Percentiles rank a stretch among this genome's conserved stretches.
Evolutionary conservation across 441 rosid genomes (phyloP).

Genomic region (Pelargonium australe): DNA sequence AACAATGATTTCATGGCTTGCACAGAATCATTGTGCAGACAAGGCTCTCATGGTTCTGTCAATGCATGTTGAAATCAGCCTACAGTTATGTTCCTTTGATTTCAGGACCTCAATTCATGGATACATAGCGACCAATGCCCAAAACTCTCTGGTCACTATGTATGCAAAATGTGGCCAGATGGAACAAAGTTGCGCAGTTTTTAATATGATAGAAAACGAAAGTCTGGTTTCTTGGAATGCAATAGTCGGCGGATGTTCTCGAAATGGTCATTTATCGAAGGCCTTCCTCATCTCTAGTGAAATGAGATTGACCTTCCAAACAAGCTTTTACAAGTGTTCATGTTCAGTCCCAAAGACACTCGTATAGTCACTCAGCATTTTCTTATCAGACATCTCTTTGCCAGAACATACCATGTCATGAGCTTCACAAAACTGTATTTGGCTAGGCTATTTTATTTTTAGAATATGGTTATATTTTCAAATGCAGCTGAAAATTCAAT

Average conservation of each 20-base stretch:
- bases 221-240: conserved; percentile 63
- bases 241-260: conserved; percentile 46
- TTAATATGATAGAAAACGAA: conserved; percentile 31
- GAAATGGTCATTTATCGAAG: conserved; percentile 32
- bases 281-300: conserved; percentile 36
- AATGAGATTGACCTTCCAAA: conserved; percentile 36
- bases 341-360: no score
- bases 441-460: neutral
- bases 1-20: conserved; percentile 56
- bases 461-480: neutral
- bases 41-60: conserved; percentile 36
- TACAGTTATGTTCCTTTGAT: conserved; percentile 4
- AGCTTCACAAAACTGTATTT: no score
- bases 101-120: conserved; percentile 53
- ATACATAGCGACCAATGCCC: conserved; percentile 35
- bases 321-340: neutral
- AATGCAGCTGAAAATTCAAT: neutral
- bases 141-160: conserved; percentile 52
- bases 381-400: neutral
- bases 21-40: conserved; percentile 43
- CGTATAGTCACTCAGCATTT: conserved; percentile 14
- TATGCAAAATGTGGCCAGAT: conserved; percentile 47
- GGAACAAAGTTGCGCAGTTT: conserved; percentile 38
- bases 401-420: no score
- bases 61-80: conserved; percentile 35